Conservation (phyloP, 257 asterid species). For the Petunia secreta region DNA sequence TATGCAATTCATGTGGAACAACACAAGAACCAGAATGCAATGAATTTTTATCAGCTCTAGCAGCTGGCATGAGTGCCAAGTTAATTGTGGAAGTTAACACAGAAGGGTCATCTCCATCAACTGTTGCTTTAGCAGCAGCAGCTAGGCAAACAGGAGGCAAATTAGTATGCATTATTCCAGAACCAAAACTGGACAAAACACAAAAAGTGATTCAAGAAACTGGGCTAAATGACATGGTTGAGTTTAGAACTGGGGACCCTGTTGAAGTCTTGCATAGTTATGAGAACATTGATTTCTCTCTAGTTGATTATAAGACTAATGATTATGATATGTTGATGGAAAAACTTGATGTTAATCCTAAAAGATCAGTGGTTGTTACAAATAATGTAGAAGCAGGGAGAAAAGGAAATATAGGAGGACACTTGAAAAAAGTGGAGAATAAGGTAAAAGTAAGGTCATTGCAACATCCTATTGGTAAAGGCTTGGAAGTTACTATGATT, state of each 20-base stretch:
- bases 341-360: slow-evolving; percentile 53
- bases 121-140: slow-evolving; percentile 26
- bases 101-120: slow-evolving; percentile 14
- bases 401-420: slow-evolving; percentile 47
- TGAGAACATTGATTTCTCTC: slow-evolving; percentile 64
- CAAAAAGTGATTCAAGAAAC: slow-evolving; percentile 53
- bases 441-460: slow-evolving; percentile 52
- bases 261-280: slow-evolving; percentile 44
- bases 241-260: slow-evolving; percentile 66
- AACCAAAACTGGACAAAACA: slow-evolving; percentile 41
- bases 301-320: slow-evolving; percentile 52
- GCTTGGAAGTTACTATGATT: slow-evolving; percentile 64
- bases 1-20: slow-evolving; percentile 36
- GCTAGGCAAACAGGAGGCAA: slow-evolving; percentile 26
- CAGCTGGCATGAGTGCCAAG: slow-evolving; percentile 26
- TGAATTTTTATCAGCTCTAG: slow-evolving; percentile 19
- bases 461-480: slow-evolving; percentile 61
- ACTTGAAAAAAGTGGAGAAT: slow-evolving; percentile 50
- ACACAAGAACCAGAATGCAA: slow-evolving; percentile 23
- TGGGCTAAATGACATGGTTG: slow-evolving; percentile 59
- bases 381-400: slow-evolving; percentile 56
- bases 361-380: slow-evolving; percentile 61
- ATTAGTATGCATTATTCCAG: slow-evolving; percentile 45
- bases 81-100: slow-evolving; percentile 20
- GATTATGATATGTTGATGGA: slow-evolving; percentile 42